Conservation (phyloP, 2,329 filamentous ascomycete genomes). For the Neonectria faginata region DNA sequence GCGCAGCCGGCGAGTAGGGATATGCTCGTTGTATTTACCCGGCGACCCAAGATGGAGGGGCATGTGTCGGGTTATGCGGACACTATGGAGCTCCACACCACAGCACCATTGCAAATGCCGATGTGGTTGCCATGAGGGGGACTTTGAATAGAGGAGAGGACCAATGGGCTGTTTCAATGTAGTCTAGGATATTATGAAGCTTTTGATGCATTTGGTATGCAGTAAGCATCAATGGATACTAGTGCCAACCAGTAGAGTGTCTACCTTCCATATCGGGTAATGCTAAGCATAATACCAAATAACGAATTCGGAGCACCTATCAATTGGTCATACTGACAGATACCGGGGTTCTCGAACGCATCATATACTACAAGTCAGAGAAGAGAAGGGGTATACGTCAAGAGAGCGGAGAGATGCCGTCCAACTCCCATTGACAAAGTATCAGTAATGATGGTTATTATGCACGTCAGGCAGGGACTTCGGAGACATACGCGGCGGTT, state of each 20-base stretch:
- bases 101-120: constrained; percentile 35
- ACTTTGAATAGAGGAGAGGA: not conserved
- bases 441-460: not conserved
- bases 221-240: constrained; percentile 10
- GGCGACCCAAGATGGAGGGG: constrained; percentile 38
- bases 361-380: not conserved
- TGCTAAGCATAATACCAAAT: constrained; percentile 3
- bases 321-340: not conserved
- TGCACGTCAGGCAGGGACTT: not conserved
- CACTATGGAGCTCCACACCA: constrained; percentile 38
- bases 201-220: not conserved
- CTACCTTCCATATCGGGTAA: constrained; percentile 16
- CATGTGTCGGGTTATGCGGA: constrained; percentile 42
- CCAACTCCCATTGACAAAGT: not conserved
- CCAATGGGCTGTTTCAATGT: constrained; percentile 5
- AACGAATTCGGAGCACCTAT: not conserved
- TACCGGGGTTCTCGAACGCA: not conserved
- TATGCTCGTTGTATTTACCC: constrained; percentile 46
- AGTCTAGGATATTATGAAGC: not conserved
- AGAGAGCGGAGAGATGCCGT: constrained; percentile 5
- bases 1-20: constrained; percentile 36
- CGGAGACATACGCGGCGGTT: not conserved
- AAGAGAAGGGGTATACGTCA: constrained; percentile 2
- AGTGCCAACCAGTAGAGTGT: not conserved
- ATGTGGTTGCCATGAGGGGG: constrained; percentile 34